Conservation (phyloP, 331 rosid species). For the Saraca asoca region DNA sequence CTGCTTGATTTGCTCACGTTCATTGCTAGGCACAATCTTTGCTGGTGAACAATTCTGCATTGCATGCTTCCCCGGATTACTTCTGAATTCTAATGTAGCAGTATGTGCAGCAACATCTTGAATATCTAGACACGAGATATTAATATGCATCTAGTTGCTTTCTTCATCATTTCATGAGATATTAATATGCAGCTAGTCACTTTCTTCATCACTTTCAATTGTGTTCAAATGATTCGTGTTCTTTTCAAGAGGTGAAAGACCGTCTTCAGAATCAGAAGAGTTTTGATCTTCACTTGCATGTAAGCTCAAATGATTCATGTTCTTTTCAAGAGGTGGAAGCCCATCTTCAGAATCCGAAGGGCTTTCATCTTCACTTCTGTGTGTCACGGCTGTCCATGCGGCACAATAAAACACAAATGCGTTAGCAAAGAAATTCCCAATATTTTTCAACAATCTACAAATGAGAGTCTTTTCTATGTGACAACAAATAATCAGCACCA, state of each 20-base stretch:
- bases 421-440: background rate
- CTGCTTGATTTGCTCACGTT: background rate
- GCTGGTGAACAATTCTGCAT: constrained; percentile 13
- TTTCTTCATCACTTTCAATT: constrained; percentile 63
- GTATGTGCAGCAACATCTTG: constrained; percentile 18
- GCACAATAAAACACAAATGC: constrained; percentile 22
- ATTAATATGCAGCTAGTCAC: too few species aligned
- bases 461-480: background rate
- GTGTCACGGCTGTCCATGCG: constrained; percentile 41
- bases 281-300: constrained; percentile 57
- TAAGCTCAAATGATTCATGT: constrained; percentile 73
- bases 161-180: constrained; percentile 56
- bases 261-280: constrained; percentile 78
- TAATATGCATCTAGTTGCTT: constrained; percentile 1
- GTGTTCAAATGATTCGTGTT: constrained; percentile 77
- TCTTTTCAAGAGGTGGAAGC: constrained; percentile 89
- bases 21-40: constrained; percentile 11
- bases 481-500: constrained; percentile 13
- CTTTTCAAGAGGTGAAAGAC: constrained; percentile 88
- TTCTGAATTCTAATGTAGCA: constrained; percentile 14
- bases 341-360: constrained; percentile 81
- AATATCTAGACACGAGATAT: background rate
- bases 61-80: constrained; percentile 9
- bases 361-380: constrained; percentile 40
- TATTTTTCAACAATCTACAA: background rate